Evolutionary conservation across 2,329 filamentous ascomycete species (phyloP), one percentile per base, ranked within the genome.

Genomic region (Boeremia lycopersici): DNA sequence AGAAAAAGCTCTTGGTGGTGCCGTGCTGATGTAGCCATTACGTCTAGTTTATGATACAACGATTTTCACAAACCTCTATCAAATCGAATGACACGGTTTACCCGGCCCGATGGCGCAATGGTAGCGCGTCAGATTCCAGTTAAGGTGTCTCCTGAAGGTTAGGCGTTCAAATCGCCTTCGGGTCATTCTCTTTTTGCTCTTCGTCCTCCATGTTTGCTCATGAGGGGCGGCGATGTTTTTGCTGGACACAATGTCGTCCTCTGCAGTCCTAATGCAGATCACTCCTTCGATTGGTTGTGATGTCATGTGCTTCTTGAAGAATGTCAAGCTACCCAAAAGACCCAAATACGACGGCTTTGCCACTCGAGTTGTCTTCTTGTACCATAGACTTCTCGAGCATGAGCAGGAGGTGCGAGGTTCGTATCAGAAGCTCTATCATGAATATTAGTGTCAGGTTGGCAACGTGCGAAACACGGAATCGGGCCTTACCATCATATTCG

Each of bases 261-360:
- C 11, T 13, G 17, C 7, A 13, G 4, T 39, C 6, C 19, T 5
- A 23, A 23, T 23, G 19, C 19, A 23, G 19, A 23, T 23, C 19
- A 23, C 19, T 23, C 19, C 19, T 23, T 23, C n/a, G 19, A 23
- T 23, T 23, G 19, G 19, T 23, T 23, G 19, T 23, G 15, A 19
- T 26, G 42, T n/a, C 39, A 46, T 59, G 19, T 53, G 25, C 17
- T 45, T 28, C 47, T 41, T 51, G 36, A 44, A 8, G 23, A 40
- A 40, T 41, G 23, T 52, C 29, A 25, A 12, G 35, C 42, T 61
- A 68, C 15, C 71, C 71, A 45, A 77, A 78, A 6, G 81, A 81
- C 45, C 84, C 82, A 73, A 89, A 87, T 36, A 89, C 79, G 49
- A 91, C 79, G 48, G 88, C 86, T 74, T 87, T 89, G 74, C 86